phyloP scores from a whole-genome alignment of 192 early-diverging fungal species.

The Backusella westeae region DNA sequence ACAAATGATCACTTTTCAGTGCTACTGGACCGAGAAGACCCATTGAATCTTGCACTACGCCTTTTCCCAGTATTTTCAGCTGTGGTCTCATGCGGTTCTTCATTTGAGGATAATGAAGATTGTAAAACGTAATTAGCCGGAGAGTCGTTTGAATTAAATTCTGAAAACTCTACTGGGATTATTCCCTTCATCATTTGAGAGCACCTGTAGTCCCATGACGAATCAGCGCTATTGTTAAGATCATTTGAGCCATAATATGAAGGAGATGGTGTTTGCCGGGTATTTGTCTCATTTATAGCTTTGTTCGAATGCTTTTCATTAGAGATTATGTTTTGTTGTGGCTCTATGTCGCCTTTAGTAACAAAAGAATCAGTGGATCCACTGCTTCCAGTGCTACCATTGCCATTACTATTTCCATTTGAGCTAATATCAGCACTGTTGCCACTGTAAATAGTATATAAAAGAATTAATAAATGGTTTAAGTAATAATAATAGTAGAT shows the following conservation, averaged over 20 bases:
- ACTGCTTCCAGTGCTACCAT: constrained; percentile 18
- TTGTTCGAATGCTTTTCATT: neutral
- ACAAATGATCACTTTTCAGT: neutral
- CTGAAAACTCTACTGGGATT: constrained; percentile 5
- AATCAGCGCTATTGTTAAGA: neutral
- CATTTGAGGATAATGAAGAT: neutral
- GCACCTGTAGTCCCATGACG: neutral
- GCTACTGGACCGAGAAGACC: neutral
- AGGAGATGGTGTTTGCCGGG: neutral
- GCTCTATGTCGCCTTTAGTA: neutral
- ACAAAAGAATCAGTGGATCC: constrained; percentile 13
- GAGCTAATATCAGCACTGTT: constrained; percentile 32
- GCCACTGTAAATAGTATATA: neutral
- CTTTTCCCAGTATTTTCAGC: neutral
- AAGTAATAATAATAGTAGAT: neutral
- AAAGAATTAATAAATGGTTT: neutral
- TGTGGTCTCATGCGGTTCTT: neutral
- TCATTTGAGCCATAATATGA: neutral
- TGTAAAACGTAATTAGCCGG: neutral
- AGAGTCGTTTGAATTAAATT: neutral
- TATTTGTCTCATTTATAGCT: neutral
- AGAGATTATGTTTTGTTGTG: neutral
- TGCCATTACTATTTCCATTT: constrained; percentile 29
- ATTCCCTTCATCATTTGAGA: constrained; percentile 11
- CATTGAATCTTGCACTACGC: neutral